Conservation (phyloP, 208 protist species). For the Trypanosoma melophagium region DNA sequence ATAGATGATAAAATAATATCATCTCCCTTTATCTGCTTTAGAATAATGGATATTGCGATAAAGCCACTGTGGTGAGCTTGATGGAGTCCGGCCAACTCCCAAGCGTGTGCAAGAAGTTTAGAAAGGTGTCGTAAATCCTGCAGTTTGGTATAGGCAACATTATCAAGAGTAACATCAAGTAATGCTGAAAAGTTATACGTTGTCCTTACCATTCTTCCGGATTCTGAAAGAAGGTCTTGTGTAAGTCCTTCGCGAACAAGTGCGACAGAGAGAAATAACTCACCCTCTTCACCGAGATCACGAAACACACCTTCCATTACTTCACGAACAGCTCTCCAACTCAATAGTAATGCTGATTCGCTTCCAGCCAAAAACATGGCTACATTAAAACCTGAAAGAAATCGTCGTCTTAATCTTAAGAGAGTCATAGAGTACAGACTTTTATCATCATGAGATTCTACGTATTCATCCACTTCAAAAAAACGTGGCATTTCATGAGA, state of each 20-base stretch:
- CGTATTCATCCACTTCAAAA: constrained; percentile 67
- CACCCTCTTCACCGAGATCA: constrained; percentile 31
- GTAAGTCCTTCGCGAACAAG: constrained; percentile 43
- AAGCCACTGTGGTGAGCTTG: constrained; percentile 30
- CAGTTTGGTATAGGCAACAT: constrained; percentile 41
- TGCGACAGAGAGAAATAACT: constrained; percentile 49
- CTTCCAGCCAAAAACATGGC: constrained; percentile 54
- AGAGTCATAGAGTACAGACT: constrained; percentile 48
- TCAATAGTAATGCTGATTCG: constrained; percentile 28
- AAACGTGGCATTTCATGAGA: constrained; percentile 37
- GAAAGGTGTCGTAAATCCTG: constrained; percentile 16
- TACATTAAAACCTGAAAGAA: constrained; percentile 58
- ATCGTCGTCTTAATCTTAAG: constrained; percentile 45
- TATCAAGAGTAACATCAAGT: constrained; percentile 45
- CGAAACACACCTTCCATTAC: constrained; percentile 41
- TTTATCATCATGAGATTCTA: constrained; percentile 34
- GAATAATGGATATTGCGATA: constrained; percentile 51
- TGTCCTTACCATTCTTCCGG: constrained; percentile 35
- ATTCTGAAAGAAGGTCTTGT: constrained; percentile 46
- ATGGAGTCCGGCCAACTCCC: constrained; percentile 8
- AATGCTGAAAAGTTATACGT: constrained; percentile 24
- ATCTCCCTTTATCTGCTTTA: constrained; percentile 49
- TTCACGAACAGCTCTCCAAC: constrained; percentile 37
- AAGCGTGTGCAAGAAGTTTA: constrained; percentile 19
- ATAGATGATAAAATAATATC: constrained; percentile 68